Conservation (phyloP, 208 protist genomes). For the Wallacemonas sp. region DNA sequence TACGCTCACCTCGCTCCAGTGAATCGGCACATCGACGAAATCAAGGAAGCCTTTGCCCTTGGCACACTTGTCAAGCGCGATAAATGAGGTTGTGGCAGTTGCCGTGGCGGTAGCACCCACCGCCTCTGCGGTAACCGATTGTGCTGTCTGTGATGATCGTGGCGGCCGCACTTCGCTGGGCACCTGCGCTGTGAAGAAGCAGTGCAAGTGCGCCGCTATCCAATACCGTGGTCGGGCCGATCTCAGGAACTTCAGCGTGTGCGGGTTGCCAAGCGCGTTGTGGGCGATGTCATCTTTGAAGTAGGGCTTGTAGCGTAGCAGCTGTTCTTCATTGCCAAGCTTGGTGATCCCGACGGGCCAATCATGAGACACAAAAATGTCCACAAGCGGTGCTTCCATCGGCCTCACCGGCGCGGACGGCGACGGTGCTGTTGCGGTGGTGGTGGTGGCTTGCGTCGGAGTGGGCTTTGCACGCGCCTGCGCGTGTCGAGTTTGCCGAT, state of each 20-base stretch:
- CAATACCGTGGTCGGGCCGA: constrained; percentile 63
- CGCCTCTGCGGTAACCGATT: constrained; percentile 5
- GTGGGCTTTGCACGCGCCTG: background rate
- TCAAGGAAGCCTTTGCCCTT: constrained; percentile 76
- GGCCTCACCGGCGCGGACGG: background rate
- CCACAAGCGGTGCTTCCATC: constrained; percentile 26
- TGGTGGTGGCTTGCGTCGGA: constrained; percentile 3
- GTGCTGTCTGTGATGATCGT: no score
- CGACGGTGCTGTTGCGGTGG: constrained; percentile 11
- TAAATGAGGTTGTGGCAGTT: constrained; percentile 52
- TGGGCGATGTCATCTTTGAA: constrained; percentile 86
- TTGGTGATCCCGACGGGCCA: constrained; percentile 90
- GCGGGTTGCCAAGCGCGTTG: constrained; percentile 79
- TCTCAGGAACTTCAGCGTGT: constrained; percentile 69
- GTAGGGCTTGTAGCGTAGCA: constrained; percentile 84
- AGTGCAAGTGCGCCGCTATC: constrained; percentile 90
- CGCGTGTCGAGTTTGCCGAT: background rate
- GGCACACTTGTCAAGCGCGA: constrained; percentile 90
- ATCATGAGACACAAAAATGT: constrained; percentile 90
- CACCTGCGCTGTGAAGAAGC: constrained; percentile 80
- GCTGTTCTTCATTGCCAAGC: constrained; percentile 75
- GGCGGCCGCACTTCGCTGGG: constrained; percentile 22
- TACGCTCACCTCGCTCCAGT: background rate
- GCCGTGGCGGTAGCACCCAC: background rate
- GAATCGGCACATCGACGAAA: constrained; percentile 66